phyloP scores from a whole-genome alignment of 805 yeast species.

The Ogataea henricii region DNA sequence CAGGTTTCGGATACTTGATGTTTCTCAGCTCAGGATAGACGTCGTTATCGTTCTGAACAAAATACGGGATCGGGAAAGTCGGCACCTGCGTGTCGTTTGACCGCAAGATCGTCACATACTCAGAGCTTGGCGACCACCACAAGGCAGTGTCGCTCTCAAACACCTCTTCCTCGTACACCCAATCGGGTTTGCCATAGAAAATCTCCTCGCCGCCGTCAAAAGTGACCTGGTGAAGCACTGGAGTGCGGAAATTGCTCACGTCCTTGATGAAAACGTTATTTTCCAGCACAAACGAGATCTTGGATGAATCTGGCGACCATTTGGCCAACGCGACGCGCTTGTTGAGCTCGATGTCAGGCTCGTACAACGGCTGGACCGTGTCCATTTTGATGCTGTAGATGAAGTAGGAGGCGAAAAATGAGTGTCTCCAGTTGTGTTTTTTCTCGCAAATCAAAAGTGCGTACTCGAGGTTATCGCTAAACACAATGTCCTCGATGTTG shows the following conservation, averaged over 20 bases:
- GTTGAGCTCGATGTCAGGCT: constrained; percentile 25
- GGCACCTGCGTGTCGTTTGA: constrained; percentile 77
- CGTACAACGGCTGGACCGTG: constrained; percentile 26
- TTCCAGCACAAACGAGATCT: constrained; percentile 65
- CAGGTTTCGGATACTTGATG: constrained; percentile 85
- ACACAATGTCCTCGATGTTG: constrained; percentile 53
- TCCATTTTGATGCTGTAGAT: constrained; percentile 48
- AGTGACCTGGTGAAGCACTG: constrained; percentile 50
- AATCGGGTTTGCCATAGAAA: constrained; percentile 88
- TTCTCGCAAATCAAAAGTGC: constrained; percentile 64
- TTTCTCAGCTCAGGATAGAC: constrained; percentile 61
- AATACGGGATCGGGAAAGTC: constrained; percentile 73
- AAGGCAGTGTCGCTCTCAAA: constrained; percentile 66
- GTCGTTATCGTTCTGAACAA: constrained; percentile 50
- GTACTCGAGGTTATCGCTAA: constrained; percentile 65
- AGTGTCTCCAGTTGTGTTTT: constrained; percentile 72
- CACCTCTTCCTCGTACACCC: constrained; percentile 95
- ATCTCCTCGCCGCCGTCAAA: constrained; percentile 67
- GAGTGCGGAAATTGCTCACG: constrained; percentile 15
- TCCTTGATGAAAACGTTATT: constrained; percentile 69
- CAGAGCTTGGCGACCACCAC: constrained; percentile 87
- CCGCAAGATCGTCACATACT: constrained; percentile 61
- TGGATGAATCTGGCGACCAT: constrained; percentile 75
- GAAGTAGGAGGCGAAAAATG: constrained; percentile 65
- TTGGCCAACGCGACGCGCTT: constrained; percentile 47